Evolutionary conservation across 441 rosid species (phyloP).

Genomic region (Codiaeum variegatum): DNA sequence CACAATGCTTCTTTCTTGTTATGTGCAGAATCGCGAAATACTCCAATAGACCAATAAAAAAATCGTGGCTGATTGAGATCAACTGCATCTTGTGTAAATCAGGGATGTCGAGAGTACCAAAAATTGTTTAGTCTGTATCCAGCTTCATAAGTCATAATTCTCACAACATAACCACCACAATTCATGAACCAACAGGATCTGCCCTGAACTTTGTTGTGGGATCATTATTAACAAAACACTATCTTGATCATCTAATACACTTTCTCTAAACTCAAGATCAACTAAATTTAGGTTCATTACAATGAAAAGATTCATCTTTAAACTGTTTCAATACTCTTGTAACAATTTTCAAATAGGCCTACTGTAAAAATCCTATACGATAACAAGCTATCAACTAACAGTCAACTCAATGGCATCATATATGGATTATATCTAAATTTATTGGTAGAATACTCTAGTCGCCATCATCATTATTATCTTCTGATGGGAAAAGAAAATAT

Average conservation of each 20-base stretch:
- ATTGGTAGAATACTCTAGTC: neutral
- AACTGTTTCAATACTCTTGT: neutral
- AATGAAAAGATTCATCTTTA: conserved; percentile 6
- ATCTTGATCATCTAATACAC: neutral
- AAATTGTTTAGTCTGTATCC: neutral
- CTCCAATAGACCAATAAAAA: neutral
- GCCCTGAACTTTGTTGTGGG: too few species aligned
- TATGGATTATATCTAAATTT: conserved; percentile 1
- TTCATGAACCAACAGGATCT: neutral
- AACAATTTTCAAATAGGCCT: neutral
- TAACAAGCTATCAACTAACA: neutral
- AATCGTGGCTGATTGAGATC: neutral
- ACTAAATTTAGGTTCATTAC: neutral
- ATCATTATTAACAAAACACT: neutral
- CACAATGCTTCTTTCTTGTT: neutral
- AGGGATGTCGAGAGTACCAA: neutral
- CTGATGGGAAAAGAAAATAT: neutral
- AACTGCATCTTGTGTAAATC: neutral
- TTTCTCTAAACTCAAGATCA: neutral
- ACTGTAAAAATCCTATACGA: neutral
- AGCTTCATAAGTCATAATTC: neutral
- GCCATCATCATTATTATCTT: neutral
- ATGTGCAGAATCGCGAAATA: neutral
- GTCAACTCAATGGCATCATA: neutral
- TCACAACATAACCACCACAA: neutral